Conservation (phyloP, 2,329 filamentous ascomycete genomes). For the Claviceps monticola region DNA sequence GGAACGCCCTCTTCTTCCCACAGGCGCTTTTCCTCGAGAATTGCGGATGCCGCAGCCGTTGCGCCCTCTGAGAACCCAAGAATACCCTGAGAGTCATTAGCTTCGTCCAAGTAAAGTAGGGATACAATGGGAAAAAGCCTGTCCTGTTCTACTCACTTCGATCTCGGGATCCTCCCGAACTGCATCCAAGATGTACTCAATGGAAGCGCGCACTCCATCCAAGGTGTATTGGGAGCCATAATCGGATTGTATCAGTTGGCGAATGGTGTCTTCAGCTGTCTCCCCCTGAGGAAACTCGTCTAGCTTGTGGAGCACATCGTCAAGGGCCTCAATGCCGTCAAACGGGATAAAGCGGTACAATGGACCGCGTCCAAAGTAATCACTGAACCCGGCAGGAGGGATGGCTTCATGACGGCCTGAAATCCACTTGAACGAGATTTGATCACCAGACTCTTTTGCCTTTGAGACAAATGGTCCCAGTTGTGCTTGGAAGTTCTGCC, state of each 20-base stretch:
- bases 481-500: conserved; percentile 42
- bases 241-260: conserved; percentile 26
- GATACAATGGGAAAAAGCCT: background rate
- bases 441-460: conserved; percentile 7
- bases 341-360: conserved; percentile 41
- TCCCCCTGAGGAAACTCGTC: conserved; percentile 39
- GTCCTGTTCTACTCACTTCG: conserved; percentile 10
- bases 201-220: conserved; percentile 6
- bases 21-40: conserved; percentile 35
- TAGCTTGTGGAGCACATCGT: conserved; percentile 35
- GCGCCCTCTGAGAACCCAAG: conserved; percentile 49
- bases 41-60: conserved; percentile 36
- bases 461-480: conserved; percentile 22
- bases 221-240: background rate
- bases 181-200: conserved; percentile 26
- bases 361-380: conserved; percentile 42
- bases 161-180: conserved; percentile 18
- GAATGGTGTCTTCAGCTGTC: conserved; percentile 41
- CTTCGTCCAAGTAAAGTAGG: background rate
- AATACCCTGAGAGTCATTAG: conserved; percentile 25
- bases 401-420: conserved; percentile 34
- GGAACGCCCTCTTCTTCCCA: conserved; percentile 16
- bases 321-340: conserved; percentile 26
- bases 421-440: conserved; percentile 31
- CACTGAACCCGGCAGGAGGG: conserved; percentile 39